Conservation (phyloP, 2,329 filamentous ascomycete species). For the Fusarium secorum region DNA sequence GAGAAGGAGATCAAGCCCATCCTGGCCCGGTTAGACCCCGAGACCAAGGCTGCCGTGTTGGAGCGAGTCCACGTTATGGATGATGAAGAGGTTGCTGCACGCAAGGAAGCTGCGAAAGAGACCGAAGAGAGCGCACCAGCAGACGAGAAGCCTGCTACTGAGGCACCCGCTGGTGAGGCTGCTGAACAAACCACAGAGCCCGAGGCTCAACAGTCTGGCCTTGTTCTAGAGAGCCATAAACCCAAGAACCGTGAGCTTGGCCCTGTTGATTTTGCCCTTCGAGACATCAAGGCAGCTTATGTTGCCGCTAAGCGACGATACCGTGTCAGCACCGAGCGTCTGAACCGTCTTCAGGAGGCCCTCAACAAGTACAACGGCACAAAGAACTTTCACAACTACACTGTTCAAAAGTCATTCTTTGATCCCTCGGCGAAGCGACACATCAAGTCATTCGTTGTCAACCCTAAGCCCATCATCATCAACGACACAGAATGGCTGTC, state of each 20-base stretch:
- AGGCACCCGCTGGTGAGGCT: conserved; percentile 23
- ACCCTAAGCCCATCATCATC: conserved; percentile 79
- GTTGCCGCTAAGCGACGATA: conserved; percentile 84
- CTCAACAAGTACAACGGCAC: conserved; percentile 83
- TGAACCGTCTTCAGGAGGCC: conserved; percentile 77
- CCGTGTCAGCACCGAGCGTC: conserved; percentile 75
- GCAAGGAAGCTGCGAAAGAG: conserved; percentile 32
- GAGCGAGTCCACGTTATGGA: conserved; percentile 62
- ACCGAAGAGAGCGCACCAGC: conserved; percentile 26
- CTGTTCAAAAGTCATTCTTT: conserved; percentile 81
- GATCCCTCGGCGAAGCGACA: conserved; percentile 88
- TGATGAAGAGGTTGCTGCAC: conserved; percentile 39
- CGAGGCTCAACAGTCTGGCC: conserved; percentile 34
- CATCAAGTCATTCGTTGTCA: conserved; percentile 90
- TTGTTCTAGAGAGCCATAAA: conserved; percentile 45
- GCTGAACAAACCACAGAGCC: conserved; percentile 30
- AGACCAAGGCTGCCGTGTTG: conserved; percentile 68
- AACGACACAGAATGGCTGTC: conserved; percentile 94
- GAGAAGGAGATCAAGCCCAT: conserved; percentile 80
- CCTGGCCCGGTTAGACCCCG: conserved; percentile 67
- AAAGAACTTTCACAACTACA: conserved; percentile 97
- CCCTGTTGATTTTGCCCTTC: conserved; percentile 71
- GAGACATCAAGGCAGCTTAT: conserved; percentile 82
- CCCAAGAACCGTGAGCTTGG: conserved; percentile 53
- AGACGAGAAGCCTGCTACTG: conserved; percentile 37